Conservation (phyloP, 148 eudicot genomes). For the Fallopia convolvulus region DNA sequence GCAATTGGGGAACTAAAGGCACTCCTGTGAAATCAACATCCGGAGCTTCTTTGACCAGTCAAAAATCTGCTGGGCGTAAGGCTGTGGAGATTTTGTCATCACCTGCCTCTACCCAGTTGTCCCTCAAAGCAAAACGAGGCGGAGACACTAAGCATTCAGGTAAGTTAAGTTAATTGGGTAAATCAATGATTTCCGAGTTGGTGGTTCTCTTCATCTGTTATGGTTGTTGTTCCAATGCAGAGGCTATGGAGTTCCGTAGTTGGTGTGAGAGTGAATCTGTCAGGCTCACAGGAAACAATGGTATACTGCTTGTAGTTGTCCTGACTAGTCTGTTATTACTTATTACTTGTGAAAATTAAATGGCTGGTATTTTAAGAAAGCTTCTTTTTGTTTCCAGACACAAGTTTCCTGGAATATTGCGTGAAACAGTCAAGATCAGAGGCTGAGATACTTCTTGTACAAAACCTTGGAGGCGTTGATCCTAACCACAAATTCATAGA, state of each 20-base stretch:
- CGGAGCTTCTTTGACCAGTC: constrained; percentile 41
- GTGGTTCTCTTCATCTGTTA: not conserved
- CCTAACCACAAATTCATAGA: constrained; percentile 79
- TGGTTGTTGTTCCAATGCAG: constrained; percentile 27
- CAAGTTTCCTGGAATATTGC: constrained; percentile 89
- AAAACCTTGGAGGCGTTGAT: constrained; percentile 74
- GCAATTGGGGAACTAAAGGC: constrained; percentile 52
- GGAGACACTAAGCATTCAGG: constrained; percentile 59
- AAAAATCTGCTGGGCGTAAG: constrained; percentile 46
- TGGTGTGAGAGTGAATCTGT: constrained; percentile 95
- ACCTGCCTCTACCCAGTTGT: constrained; percentile 40
- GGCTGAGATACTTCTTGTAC: constrained; percentile 72
- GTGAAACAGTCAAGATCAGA: constrained; percentile 77
- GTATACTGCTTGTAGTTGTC: constrained; percentile 22
- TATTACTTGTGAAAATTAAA: not conserved
- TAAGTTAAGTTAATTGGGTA: constrained; percentile 15
- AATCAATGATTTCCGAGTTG: too few relatives aligned
- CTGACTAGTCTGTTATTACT: too few relatives aligned
- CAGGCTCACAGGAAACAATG: constrained; percentile 81
- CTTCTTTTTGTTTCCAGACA: constrained; percentile 33
- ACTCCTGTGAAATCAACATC: constrained; percentile 45
- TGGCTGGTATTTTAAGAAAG: not conserved
- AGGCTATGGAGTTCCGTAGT: constrained; percentile 87
- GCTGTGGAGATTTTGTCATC: constrained; percentile 35
- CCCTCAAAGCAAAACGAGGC: constrained; percentile 56